These are phyloP conservation scores for Cardamine resedifolia DNA, from an alignment of 345 rosid species.

Conservation along the genomic window DNA sequence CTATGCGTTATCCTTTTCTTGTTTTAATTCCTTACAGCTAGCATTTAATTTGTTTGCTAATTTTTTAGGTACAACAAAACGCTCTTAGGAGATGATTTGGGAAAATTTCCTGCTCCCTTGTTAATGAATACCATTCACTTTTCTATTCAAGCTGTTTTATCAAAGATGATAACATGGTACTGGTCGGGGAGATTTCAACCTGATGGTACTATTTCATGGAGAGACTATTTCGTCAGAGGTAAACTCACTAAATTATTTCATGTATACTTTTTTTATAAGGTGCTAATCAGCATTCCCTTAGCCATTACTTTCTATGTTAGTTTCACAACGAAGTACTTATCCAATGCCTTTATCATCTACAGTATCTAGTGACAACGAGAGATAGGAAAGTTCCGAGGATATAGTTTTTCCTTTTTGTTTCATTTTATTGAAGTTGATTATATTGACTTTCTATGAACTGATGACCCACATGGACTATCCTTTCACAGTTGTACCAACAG, in stretches of 20 bases:
- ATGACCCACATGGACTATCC: slow-evolving; percentile 86
- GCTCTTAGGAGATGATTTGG: slow-evolving; percentile 89
- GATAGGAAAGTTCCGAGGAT: slow-evolving; percentile 5
- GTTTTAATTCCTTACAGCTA: neutral
- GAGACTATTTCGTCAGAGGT: slow-evolving; percentile 90
- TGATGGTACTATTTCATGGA: slow-evolving; percentile 68
- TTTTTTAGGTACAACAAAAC: slow-evolving; percentile 87
- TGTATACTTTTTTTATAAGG: neutral
- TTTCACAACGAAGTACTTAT: neutral
- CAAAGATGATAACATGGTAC: slow-evolving; percentile 75
- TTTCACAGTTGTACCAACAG: slow-evolving; percentile 99
- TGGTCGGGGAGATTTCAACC: slow-evolving; percentile 80
- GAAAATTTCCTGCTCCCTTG: slow-evolving; percentile 96
- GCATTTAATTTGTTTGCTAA: slow-evolving; percentile 15
- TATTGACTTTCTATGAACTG: slow-evolving; percentile 65
- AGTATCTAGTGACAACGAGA: slow-evolving; percentile 4
- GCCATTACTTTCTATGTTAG: slow-evolving; percentile 6
- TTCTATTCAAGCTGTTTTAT: slow-evolving; percentile 83
- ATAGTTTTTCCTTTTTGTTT: neutral
- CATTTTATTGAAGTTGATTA: slow-evolving; percentile 31
- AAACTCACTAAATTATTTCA: neutral
- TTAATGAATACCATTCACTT: slow-evolving; percentile 96
- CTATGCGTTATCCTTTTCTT: neutral
- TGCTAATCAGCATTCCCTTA: neutral
- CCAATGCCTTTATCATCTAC: neutral